phyloP scores from a whole-genome alignment of 768 basidiomycete genomes.

The Stropharia rugosoannulata region DNA sequence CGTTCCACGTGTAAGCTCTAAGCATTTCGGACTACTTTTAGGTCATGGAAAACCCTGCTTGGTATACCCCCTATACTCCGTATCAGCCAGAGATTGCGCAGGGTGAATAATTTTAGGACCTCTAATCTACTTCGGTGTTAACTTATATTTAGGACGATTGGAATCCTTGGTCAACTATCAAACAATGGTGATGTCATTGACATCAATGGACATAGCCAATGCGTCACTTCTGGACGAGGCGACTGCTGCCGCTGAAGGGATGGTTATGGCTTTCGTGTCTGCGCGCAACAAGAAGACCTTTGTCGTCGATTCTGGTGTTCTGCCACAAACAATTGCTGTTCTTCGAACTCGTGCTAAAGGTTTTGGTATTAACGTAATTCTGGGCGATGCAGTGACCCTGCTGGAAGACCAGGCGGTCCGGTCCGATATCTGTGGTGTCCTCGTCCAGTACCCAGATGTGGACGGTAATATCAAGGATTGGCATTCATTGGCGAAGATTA shows the following conservation, averaged over 20 bases:
- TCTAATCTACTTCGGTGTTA: constrained; percentile 2
- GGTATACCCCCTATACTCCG: constrained; percentile 97
- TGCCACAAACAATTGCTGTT: constrained; percentile 89
- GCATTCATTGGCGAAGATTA: constrained; percentile 55
- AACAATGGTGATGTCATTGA: constrained; percentile 93
- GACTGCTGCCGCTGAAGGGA: constrained; percentile 93
- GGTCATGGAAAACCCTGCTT: constrained; percentile 94
- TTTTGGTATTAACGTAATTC: constrained; percentile 81
- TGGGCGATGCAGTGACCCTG: constrained; percentile 57
- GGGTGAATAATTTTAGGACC: constrained; percentile 44
- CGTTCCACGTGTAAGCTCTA: constrained; percentile 18
- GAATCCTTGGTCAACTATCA: constrained; percentile 97
- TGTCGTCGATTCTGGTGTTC: constrained; percentile 79
- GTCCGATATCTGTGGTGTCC: constrained; percentile 76
- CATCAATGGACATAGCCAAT: constrained; percentile 93
- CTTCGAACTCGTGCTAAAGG: constrained; percentile 90
- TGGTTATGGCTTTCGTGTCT: constrained; percentile 89
- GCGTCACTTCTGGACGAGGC: constrained; percentile 95
- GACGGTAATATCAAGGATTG: constrained; percentile 83
- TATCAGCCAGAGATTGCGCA: constrained; percentile 99
- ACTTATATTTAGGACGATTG: constrained; percentile 66
- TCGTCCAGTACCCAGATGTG: constrained; percentile 94
- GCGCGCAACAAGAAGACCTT: constrained; percentile 73
- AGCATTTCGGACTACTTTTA: constrained; percentile 22
- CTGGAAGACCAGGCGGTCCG: constrained; percentile 53